Conservation (phyloP, 345 rosid species). For the Gossypium herbaceum region DNA sequence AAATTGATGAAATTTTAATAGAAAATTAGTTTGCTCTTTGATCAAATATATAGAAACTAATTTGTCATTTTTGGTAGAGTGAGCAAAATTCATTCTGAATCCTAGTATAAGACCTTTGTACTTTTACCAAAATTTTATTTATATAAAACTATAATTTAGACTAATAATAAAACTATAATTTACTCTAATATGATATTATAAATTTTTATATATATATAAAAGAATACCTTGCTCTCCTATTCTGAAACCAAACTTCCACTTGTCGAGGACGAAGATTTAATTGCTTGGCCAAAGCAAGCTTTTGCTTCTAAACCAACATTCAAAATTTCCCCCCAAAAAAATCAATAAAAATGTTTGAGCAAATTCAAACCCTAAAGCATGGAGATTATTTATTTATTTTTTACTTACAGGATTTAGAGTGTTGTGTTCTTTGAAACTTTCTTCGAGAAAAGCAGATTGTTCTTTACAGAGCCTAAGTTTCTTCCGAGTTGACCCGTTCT, state of each 20-base stretch:
- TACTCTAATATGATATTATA: too few species aligned
- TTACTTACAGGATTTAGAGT: slow-evolving; percentile 81
- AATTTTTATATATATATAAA: too few species aligned
- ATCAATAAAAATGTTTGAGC: slow-evolving; percentile 1
- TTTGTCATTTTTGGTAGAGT: fast-evolving
- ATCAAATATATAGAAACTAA: fast-evolving
- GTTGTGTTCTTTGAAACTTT: slow-evolving; percentile 81
- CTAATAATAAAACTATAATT: too few species aligned
- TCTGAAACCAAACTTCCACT: slow-evolving; percentile 98
- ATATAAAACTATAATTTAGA: too few species aligned
- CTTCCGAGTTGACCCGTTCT: slow-evolving; percentile 80
- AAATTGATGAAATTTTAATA: too few species aligned
- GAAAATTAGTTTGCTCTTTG: fast-evolving
- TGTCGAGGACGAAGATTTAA: slow-evolving; percentile 91
- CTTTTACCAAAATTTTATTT: too few species aligned
- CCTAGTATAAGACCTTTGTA: too few species aligned
- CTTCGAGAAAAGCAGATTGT: slow-evolving; percentile 96
- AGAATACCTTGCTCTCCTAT: slow-evolving; percentile 88
- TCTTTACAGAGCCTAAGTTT: slow-evolving; percentile 89
- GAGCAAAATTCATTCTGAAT: too few species aligned
- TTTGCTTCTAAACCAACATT: slow-evolving; percentile 51
- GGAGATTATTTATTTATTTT: not conserved
- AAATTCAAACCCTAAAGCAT: not conserved
- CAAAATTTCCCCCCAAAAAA: not conserved
- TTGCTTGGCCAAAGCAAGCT: slow-evolving; percentile 78